Percentiles rank a stretch among this genome's conserved stretches.
phyloP scores from a whole-genome alignment of 2,329 filamentous ascomycete species.

The Raffaelea ambrosiae region DNA sequence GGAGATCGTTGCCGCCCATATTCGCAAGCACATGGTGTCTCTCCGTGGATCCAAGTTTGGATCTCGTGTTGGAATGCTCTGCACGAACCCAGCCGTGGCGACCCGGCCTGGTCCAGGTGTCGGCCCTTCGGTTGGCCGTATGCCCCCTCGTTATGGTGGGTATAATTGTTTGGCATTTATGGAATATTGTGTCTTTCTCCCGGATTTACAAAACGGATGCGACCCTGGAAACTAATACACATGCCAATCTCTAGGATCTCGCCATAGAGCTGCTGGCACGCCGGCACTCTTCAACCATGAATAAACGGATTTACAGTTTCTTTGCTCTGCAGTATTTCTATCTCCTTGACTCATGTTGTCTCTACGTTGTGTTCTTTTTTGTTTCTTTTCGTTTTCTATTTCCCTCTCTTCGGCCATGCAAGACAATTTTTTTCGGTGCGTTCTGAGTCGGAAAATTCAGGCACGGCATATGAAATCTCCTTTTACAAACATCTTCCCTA shows the following conservation, averaged over 20 bases:
- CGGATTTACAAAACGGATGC: too few species aligned
- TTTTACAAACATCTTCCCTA: slow-evolving; percentile 26
- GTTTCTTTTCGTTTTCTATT: slow-evolving; percentile 6
- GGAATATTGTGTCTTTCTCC: background rate
- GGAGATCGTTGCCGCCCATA: slow-evolving; percentile 86
- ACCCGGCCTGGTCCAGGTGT: slow-evolving; percentile 82
- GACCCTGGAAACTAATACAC: background rate
- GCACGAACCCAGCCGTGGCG: slow-evolving; percentile 84
- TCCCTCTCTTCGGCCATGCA: slow-evolving; percentile 1
- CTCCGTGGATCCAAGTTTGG: slow-evolving; percentile 97
- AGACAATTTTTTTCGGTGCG: slow-evolving; percentile 16
- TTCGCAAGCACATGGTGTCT: slow-evolving; percentile 99
- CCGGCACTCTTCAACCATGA: slow-evolving; percentile 5
- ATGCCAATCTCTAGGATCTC: slow-evolving; percentile 1
- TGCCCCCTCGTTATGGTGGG: slow-evolving; percentile 50
- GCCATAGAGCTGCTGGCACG: slow-evolving; percentile 5
- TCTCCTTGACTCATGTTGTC: background rate
- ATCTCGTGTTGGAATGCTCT: slow-evolving; percentile 96
- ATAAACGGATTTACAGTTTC: background rate
- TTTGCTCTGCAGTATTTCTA: background rate
- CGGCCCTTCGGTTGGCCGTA: slow-evolving; percentile 55
- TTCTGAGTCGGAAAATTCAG: slow-evolving; percentile 17
- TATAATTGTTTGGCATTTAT: slow-evolving; percentile 34
- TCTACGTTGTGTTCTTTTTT: background rate
- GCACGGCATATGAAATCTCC: slow-evolving; percentile 23